Evolutionary conservation across 441 rosid genomes (phyloP).

Genomic region (Corymbia calophylla): DNA sequence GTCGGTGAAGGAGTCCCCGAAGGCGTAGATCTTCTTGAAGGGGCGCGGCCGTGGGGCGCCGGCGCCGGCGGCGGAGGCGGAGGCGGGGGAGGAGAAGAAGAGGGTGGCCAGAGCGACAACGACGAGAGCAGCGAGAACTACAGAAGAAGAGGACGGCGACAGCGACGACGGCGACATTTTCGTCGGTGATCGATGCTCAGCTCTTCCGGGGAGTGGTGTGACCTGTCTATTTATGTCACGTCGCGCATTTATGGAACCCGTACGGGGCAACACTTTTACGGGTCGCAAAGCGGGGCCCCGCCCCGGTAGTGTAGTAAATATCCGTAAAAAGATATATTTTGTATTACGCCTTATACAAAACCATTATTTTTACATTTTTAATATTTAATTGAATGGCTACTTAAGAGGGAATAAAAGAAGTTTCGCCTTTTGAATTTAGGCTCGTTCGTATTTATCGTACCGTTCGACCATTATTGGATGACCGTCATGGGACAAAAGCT

Average conservation of each 20-base stretch:
- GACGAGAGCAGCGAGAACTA: constrained; percentile 1
- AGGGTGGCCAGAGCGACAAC: background rate
- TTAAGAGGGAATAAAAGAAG: background rate
- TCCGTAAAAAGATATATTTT: too few relatives aligned
- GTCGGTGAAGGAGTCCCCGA: constrained; percentile 93
- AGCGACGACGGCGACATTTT: background rate
- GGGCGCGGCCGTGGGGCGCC: constrained; percentile 19
- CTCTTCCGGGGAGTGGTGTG: background rate
- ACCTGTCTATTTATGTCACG: background rate
- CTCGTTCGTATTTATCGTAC: background rate
- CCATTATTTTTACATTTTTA: too few relatives aligned
- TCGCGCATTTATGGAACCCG: background rate
- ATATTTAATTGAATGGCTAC: too few relatives aligned
- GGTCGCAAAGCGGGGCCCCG: background rate
- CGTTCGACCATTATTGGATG: background rate
- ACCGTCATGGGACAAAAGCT: background rate
- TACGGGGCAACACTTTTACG: too few relatives aligned
- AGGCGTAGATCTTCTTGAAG: constrained; percentile 75
- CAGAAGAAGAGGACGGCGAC: constrained; percentile 1
- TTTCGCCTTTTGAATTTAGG: background rate
- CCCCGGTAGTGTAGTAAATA: background rate
- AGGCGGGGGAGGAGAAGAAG: constrained; percentile 5
- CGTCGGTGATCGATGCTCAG: background rate
- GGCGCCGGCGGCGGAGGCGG: background rate
- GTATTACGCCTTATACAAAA: too few relatives aligned